phyloP scores from a whole-genome alignment of 2,329 filamentous ascomycete species.

The Rutstroemia sp. region DNA sequence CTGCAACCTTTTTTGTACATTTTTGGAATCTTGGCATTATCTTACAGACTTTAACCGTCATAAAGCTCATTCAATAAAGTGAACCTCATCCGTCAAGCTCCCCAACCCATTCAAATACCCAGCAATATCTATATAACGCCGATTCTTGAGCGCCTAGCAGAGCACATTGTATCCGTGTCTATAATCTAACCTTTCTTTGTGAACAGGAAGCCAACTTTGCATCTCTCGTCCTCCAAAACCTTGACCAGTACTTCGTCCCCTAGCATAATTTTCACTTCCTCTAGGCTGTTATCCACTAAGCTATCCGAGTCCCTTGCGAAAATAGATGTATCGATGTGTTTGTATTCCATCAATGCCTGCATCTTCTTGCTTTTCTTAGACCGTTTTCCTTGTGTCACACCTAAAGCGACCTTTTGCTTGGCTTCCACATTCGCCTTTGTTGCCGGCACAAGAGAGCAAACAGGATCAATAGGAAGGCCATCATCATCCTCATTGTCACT shows the following conservation, averaged over 20 bases:
- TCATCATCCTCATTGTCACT: conserved; percentile 26
- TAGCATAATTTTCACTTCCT: conserved; percentile 30
- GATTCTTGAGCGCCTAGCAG: background rate
- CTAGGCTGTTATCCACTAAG: conserved; percentile 29
- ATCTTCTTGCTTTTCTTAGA: conserved; percentile 34
- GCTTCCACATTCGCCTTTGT: conserved; percentile 39
- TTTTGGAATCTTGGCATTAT: too few relatives aligned
- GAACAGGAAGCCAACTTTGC: conserved; percentile 41
- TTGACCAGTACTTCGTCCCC: conserved; percentile 43
- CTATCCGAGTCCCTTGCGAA: conserved; percentile 28
- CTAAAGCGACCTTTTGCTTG: conserved; percentile 36
- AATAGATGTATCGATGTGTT: conserved; percentile 40
- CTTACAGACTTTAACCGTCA: background rate
- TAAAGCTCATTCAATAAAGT: background rate
- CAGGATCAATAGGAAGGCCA: conserved; percentile 20
- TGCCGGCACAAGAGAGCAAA: conserved; percentile 29
- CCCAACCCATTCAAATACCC: background rate
- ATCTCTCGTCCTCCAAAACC: conserved; percentile 37
- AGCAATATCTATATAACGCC: background rate
- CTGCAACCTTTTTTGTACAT: too few relatives aligned
- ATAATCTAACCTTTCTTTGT: conserved; percentile 30
- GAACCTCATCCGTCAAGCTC: background rate
- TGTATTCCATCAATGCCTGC: conserved; percentile 45
- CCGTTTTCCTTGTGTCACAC: conserved; percentile 25
- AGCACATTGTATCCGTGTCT: background rate